Conservation (phyloP, 2,329 filamentous ascomycete genomes). For the Aspergillus pseudoglaucus region DNA sequence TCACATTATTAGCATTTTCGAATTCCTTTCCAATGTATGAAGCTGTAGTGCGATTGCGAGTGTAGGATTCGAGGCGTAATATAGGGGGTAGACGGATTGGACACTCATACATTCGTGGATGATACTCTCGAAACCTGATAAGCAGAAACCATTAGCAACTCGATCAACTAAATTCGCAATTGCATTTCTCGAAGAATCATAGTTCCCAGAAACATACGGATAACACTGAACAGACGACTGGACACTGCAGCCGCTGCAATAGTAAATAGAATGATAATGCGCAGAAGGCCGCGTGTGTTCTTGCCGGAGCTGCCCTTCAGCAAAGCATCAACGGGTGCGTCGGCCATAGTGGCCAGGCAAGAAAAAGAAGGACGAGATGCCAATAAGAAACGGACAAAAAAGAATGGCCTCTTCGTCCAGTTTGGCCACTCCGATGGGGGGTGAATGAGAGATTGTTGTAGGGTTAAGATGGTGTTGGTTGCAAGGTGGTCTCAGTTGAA, state of each 20-base stretch:
- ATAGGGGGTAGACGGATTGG: slow-evolving; percentile 4
- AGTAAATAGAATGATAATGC: slow-evolving; percentile 80
- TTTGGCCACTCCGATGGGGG: background rate
- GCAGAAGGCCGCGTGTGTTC: slow-evolving; percentile 76
- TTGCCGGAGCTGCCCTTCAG: slow-evolving; percentile 71
- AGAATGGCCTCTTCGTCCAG: slow-evolving; percentile 16
- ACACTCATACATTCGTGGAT: slow-evolving; percentile 90
- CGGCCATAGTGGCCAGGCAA: slow-evolving; percentile 40
- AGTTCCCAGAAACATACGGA: slow-evolving; percentile 58
- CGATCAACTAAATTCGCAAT: background rate
- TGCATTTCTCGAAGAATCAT: background rate
- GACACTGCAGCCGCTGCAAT: slow-evolving; percentile 89
- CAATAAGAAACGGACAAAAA: slow-evolving; percentile 18
- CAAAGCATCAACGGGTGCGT: slow-evolving; percentile 49
- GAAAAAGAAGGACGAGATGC: slow-evolving; percentile 22
- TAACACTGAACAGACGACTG: slow-evolving; percentile 95
- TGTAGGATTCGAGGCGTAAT: background rate
- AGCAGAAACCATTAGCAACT: slow-evolving; percentile 6
- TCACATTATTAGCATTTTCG: slow-evolving; percentile 15
- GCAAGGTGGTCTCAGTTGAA: slow-evolving; percentile 38
- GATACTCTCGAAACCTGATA: slow-evolving; percentile 87
- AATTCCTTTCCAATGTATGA: background rate
- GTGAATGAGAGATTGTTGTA: slow-evolving; percentile 14
- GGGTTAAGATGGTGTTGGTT: slow-evolving; percentile 19
- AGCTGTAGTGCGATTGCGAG: slow-evolving; percentile 1